Conservation (phyloP, 345 rosid genomes). For the Pseudoturritis turrita region DNA sequence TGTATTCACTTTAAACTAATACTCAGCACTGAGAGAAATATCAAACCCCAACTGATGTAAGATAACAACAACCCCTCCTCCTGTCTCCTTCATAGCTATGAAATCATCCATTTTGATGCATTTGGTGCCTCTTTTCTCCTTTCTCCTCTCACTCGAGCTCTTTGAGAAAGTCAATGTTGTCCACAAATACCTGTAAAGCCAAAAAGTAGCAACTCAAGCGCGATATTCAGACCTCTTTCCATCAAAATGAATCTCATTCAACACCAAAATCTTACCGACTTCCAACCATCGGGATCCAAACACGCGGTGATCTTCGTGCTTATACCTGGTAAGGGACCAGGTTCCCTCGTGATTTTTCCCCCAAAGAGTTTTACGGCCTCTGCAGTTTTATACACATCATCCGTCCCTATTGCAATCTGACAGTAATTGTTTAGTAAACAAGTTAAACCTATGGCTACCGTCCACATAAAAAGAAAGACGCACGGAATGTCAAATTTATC, state of each 20-base stretch:
- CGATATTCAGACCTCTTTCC: not conserved
- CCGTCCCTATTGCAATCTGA: constrained; percentile 92
- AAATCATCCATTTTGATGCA: not conserved
- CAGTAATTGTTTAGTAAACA: not conserved
- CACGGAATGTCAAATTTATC: not conserved
- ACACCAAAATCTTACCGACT: constrained; percentile 55
- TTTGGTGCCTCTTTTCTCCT: constrained; percentile 10
- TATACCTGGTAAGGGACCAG: constrained; percentile 97
- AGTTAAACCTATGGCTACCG: not conserved
- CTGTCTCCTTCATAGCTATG: constrained; percentile 1
- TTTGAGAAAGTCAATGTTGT: constrained; percentile 80
- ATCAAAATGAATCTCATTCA: not conserved
- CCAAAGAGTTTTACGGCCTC: constrained; percentile 80
- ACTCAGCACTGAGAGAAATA: not conserved
- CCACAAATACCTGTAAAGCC: constrained; percentile 73
- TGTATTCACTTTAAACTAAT: constrained; percentile 16
- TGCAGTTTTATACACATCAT: constrained; percentile 93
- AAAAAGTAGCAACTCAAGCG: not conserved
- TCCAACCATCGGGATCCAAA: constrained; percentile 99
- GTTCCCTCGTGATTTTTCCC: constrained; percentile 86
- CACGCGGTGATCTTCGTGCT: constrained; percentile 94
- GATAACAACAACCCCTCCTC: not conserved
- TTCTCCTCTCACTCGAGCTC: constrained; percentile 68
- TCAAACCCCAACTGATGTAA: constrained; percentile 16
- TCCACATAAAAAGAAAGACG: not conserved